Percentiles rank a stretch among this genome's conserved stretches.
phyloP scores from a whole-genome alignment of 23 red algal genomes.

The Gracilaria caudata region DNA sequence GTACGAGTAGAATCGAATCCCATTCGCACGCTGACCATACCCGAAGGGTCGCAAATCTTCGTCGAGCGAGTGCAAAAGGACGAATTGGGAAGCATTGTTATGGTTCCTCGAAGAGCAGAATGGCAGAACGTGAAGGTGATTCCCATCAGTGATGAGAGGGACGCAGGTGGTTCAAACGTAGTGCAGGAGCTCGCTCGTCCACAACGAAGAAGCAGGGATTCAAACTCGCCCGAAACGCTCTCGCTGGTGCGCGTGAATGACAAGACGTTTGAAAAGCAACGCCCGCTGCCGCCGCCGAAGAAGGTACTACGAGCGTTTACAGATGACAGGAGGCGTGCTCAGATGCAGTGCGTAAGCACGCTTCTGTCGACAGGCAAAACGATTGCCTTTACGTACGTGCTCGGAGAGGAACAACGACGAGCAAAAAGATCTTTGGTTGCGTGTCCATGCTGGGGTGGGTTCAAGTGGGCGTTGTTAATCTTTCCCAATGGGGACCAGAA shows the following conservation, averaged over 20 bases:
- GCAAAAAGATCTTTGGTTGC: not conserved
- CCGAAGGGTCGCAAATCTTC: not conserved
- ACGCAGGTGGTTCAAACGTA: not conserved
- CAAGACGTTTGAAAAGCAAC: not conserved
- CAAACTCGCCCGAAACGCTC: not conserved
- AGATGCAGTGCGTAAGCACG: not conserved
- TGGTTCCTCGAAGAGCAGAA: not conserved
- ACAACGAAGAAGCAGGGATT: not conserved
- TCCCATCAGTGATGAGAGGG: not conserved
- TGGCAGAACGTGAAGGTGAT: not conserved
- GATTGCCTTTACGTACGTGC: not conserved
- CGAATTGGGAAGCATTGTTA: not conserved
- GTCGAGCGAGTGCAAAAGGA: not conserved
- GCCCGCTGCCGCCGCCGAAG: not conserved
- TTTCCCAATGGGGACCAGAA: not conserved
- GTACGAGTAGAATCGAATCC: not conserved
- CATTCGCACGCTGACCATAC: not conserved
- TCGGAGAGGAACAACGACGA: not conserved
- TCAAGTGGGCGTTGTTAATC: not conserved
- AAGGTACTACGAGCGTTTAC: not conserved
- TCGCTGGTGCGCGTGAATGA: not conserved
- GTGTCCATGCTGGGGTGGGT: not conserved
- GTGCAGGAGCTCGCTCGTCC: not conserved
- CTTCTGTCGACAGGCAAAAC: not conserved
- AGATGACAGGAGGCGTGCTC: not conserved